Base-by-base conservation (phyloP, 257 asterid species). In the Lycium ferocissimum region DNA sequence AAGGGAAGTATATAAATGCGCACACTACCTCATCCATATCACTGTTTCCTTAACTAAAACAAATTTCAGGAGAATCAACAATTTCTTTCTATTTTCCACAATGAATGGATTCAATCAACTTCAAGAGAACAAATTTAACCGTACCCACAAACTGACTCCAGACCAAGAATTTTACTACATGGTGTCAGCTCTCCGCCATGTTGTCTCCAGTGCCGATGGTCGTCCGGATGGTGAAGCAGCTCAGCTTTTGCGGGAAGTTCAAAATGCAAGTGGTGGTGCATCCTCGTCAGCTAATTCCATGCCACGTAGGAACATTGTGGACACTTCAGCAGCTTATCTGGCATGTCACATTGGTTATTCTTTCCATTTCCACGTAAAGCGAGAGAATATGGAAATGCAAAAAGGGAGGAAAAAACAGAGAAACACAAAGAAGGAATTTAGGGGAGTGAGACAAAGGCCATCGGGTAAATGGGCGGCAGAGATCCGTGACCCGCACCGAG, bases 381-480 rank as follows among this genome's bases (percentile, higher is more conserved):
- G 62, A 0, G 81, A 79, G 1, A 65, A 67, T 54, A 62, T 84
- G 3, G 84, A 37, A 5, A 6, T 9, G 66, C 79, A 14, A 38
- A 37, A 45, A 3, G 20, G 54, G 62, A 59, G 45, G 51, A 53
- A 54, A 69, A 18, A 66, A 51, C 54, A 71, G 5, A 35, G n/a
- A 26, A 67, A 62, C 20, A 62, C 49, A 37, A 86, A 73, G 20
- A 80, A 38, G 67, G 33, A 81, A 15, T 85, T 63, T 57, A 72
- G 88, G 47, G 90, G 82, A 59, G 62, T 83, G 9, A 76, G 88
- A 22, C 81, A 83, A 11, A 65, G 88, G 58, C 78, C 63, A 3
- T n/a, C 38, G 78, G 88, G 88, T 8, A 86, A 78, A 10, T 88
- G 88, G 88, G 89, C 37, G 0, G 83, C 84, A 2, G 91, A 88